Evolutionary conservation across 1,139 yeast genomes (phyloP).

Genomic region (Debaryomycetaceae sp.): DNA sequence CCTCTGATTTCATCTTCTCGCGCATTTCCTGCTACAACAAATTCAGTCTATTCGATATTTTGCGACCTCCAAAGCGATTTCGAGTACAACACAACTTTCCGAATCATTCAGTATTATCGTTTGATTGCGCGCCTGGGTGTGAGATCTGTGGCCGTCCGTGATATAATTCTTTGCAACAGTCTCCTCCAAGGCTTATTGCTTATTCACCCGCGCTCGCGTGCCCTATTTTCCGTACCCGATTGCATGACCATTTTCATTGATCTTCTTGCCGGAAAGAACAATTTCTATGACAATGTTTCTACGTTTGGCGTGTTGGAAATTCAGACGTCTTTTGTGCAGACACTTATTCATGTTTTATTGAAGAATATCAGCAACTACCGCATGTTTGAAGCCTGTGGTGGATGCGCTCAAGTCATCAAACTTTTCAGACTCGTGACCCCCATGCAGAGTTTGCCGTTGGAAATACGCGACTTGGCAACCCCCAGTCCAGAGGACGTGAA

Average conservation of each 20-base stretch:
- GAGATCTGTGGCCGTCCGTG: conserved; percentile 1
- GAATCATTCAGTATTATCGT: conserved; percentile 20
- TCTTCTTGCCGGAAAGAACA: neutral
- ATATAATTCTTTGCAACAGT: conserved; percentile 22
- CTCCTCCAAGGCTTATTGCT: conserved; percentile 53
- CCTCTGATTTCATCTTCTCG: neutral
- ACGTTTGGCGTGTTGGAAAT: conserved; percentile 8
- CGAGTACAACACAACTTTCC: conserved; percentile 35
- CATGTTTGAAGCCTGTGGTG: conserved; percentile 48
- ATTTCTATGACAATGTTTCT: neutral
- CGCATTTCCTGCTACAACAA: conserved; percentile 3
- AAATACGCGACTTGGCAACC: conserved; percentile 2
- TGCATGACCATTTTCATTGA: conserved; percentile 23
- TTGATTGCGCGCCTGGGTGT: neutral
- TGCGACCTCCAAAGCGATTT: conserved; percentile 40
- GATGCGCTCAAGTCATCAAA: conserved; percentile 43
- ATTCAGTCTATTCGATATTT: conserved; percentile 22
- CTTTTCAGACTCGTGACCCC: conserved; percentile 15
- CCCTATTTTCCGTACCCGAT: conserved; percentile 25
- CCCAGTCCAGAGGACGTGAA: neutral
- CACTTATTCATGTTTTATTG: conserved; percentile 51
- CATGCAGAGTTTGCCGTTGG: neutral
- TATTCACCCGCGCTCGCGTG: conserved; percentile 48
- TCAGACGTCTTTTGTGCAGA: conserved; percentile 39
- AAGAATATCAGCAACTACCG: conserved; percentile 48